Percentiles rank a stretch among this genome's conserved stretches.
phyloP scores from a whole-genome alignment of 768 basidiomycete genomes.

The Leccinum arenicola region DNA sequence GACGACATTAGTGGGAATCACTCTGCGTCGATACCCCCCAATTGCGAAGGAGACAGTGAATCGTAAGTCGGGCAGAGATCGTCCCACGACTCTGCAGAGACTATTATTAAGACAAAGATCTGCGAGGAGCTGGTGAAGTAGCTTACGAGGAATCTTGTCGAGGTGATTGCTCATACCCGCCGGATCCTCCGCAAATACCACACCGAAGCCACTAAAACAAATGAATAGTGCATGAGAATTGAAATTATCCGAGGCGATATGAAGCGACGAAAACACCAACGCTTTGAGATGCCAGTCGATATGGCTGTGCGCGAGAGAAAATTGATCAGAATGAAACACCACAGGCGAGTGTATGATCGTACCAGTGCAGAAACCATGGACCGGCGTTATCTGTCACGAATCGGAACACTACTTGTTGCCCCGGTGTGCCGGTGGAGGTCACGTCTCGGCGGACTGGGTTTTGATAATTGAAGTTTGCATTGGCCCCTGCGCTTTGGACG shows the following conservation, averaged over 20 bases:
- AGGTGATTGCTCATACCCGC: constrained; percentile 13
- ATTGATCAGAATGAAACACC: too few species aligned
- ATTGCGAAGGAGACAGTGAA: constrained; percentile 17
- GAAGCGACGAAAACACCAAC: constrained; percentile 8
- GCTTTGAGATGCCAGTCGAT: constrained; percentile 30
- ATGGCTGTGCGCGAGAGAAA: constrained; percentile 15
- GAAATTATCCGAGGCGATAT: neutral
- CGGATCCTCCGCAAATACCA: constrained; percentile 28
- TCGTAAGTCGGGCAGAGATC: constrained; percentile 24
- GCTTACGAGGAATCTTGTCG: constrained; percentile 16
- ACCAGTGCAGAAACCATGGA: constrained; percentile 30
- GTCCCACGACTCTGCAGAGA: constrained; percentile 23
- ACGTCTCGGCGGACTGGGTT: neutral
- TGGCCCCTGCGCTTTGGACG: neutral
- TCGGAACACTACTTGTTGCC: neutral
- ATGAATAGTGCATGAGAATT: neutral
- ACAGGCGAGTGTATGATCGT: neutral
- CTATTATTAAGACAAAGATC: neutral
- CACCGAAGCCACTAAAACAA: constrained; percentile 22
- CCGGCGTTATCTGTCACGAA: neutral
- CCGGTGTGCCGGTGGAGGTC: neutral
- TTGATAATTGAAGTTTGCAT: neutral
- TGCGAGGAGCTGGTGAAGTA: neutral
- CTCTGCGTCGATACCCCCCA: constrained; percentile 17
- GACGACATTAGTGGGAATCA: neutral